Evolutionary conservation across 2,329 filamentous ascomycete species (phyloP), one percentile per base, ranked within the genome.

Genomic region (Colletotrichum lupini): DNA sequence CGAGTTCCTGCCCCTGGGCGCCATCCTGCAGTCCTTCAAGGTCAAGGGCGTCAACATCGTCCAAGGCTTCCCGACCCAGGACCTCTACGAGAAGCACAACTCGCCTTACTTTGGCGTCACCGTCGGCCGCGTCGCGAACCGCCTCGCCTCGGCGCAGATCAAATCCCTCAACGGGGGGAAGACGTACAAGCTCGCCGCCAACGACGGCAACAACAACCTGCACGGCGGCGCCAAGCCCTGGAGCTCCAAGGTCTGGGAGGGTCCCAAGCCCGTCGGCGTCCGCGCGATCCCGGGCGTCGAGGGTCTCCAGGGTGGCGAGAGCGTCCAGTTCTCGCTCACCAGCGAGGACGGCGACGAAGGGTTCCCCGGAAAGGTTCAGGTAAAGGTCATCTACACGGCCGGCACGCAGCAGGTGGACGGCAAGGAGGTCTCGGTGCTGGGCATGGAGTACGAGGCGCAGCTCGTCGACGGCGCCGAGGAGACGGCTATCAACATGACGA

Each of bases 401-500:
- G 92, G 91, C 66, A 93, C 91, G 74, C 91, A 95, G 80, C 83
- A 88, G 63, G 84, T 88, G 14, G 85, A 88, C 5, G 91, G 90
- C 22, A 90, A 88, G 74, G 88, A 92, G 74, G 92, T 92, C 75
- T 91, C 90, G 1, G 90, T 97, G 24, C 84, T 98, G 70, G 92
- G 92, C 69, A 94, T 97, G 62, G 97, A 98, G 82, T 98, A 97
- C 81, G 94, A 98, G 86, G 95, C 93, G 24, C 91, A 94, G 82
- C 87, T 98, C 59, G 88, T 95, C 3, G 74, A 68, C 49, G 92
- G 93, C 62, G 92, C 92, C 14, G 92, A 95, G n/a, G 96, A 98
- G 87, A 98, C 96, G 0, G 92, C 92, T 55, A 90, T 98, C 81
- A 97, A 95, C 84, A 89, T 98, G 84, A 98, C 97, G 62, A 99